Evolutionary conservation across 2,329 filamentous ascomycete genomes (phyloP), one percentile per base, ranked within the genome.

Genomic region (Exophiala mesophila): DNA sequence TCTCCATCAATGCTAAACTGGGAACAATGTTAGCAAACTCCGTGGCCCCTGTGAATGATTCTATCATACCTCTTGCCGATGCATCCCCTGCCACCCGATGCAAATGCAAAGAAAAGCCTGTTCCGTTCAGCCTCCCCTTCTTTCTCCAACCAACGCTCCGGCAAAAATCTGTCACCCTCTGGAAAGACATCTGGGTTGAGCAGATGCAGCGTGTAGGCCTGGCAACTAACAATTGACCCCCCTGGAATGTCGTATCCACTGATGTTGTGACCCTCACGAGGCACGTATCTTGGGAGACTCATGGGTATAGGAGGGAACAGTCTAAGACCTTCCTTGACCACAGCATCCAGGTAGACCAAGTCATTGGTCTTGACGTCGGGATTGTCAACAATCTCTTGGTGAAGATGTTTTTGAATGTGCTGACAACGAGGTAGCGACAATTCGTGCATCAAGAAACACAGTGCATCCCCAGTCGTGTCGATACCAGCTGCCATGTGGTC

Each of bases 401-500:
- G 68, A 3, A 85, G 65, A 2, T 61, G 64, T 8, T 63, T 57
- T 59, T 84, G 81, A 36, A 76, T 65, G 2, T 58, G 45, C 1
- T 65, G 53, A 3, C 74, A 80, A 5, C 69, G 61, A 2, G 78
- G 76, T 49, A 77, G 75, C 2, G 82, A 85, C 2, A 86, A 67
- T 57, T 84, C 75, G 73, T 80, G 82, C 76, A 86, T 81, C 9
- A 85, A 66, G 56, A 85, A 85, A 55, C 80, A 84, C 0, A 85
- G 66, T 0, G 72, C 79, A 52, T 85, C 82, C 12, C 81, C 80
- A 0, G 82, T 85, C 1, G 82, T 85, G 54, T 85, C 82, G 46
- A 85, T 83, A 0, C 82, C 82, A 0, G 82, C 82, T 0, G 76
- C 78, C 76, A 85, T 79, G 59, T 85, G 82, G 53, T 85, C 82